Evolutionary conservation across 768 basidiomycete genomes (phyloP), one percentile per base, ranked within the genome.

Genomic region (Trametes sanguinea): DNA sequence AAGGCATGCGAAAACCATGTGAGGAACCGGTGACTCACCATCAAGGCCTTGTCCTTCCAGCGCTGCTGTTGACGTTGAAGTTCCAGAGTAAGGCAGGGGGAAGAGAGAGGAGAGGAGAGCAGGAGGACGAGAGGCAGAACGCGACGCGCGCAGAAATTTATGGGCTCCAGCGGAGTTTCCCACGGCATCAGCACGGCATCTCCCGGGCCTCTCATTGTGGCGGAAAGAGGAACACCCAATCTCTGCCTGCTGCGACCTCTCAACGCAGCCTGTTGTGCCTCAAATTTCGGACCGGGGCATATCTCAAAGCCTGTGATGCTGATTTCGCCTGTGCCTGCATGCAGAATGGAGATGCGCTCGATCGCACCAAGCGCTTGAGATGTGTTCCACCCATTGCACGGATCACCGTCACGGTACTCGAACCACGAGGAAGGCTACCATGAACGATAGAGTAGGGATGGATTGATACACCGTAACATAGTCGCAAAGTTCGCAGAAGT

Each of bases 71-170:
- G 3, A 43, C 0, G 2, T 17, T n/a, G 3, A 43, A 2, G 4
- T 29, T 3, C 7, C 37, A 14, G 16, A 17, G 9, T 14, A 44
- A 50, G 6, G 7, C 27, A 48, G 17, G 17, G 47, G 33, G 33
- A 39, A 10, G 17, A 10, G 32, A 11, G 32, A 27, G 35, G 45
- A 30, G 22, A 30, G 6, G 32, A 45, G 32, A 46, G 32, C 30
- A 7, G 9, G 37, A 57, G 33, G 33, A 22, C 3, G 11, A 11
- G 35, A 37, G 6, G 35, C 35, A 37, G 35, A 37, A 37, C 35
- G 35, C 6, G 17, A 22, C 33, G 17, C n/a, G 32, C 14, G 10
- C 39, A 11, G 11, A 57, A 57, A 57, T 57, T 57, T 57, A 57
- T 48, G 37, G 33, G 22, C 22, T 8, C 13, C 29, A 1, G 13